Base-by-base conservation (phyloP, 768 basidiomycete species). In the Trametopsis cervina region DNA sequence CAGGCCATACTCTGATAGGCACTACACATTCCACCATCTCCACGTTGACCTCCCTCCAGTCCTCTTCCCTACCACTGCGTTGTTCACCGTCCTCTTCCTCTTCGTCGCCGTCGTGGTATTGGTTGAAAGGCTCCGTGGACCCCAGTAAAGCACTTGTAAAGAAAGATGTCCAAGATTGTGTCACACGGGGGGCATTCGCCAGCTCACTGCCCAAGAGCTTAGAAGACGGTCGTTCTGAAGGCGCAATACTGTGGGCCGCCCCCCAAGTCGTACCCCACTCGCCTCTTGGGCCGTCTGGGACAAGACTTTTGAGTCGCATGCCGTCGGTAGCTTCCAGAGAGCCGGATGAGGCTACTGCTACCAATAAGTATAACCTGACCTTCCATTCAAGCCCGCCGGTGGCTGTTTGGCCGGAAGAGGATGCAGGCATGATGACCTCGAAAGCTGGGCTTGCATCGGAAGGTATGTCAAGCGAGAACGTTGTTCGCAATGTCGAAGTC, bases 11-110 rank as follows among this genome's bases (percentile, higher is more conserved):
- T 55, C 66, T 79, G 48, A 98, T 78, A 17, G 90, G 89, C 37
- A 98, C 87, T 63, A 93, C 89, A 58, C 93, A 96, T 64, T 96
- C 95, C 15, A 98, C 91, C 50, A 83, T 88, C 74, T 97, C 93
- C 21, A 85, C 74, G 59, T 64, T 70, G 10, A 87, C 75, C 50
- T 83, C 81, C 46, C 58, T 59, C 89, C 86, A 91, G 1, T 71
- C 81, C 4, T 70, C 73, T 50, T 80, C 78, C n/a, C 66, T 67
- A 0, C 75, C 53, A 44, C 58, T 62, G 44, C 53, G 55, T 6
- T 52, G 56, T 10, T 60, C 65, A 1, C 54, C 46, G 35, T 61
- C 64, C 20, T 63, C 66, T 25, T 59, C 50, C 13, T 66, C 71
- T 26, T 71, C 73, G 56, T 77, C 81, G 0, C 75, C 80, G 56